Base-by-base conservation (phyloP, 371 early-diverging fungal genomes). In the Quaeritorhiza haematococci region DNA sequence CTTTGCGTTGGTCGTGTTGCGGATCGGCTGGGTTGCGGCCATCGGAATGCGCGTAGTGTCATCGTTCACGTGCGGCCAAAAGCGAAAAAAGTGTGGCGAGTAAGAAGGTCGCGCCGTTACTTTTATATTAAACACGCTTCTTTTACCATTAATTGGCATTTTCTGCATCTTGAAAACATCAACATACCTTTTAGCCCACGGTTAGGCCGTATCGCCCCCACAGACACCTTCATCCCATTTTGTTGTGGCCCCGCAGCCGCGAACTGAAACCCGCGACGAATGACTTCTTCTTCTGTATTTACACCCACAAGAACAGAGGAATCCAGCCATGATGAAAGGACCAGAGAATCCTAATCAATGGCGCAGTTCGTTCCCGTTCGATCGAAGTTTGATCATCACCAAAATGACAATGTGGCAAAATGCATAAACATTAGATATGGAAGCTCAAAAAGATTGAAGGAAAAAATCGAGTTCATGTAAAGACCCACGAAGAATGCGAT, bases 231-330 rank as follows among this genome's bases (percentile, higher is more conserved):
- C 45, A 74, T 55, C 3, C 80, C 80, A 6, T 57, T 56, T n/a
- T 41, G 50, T 3, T 59, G n/a, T n/a, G n/a, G n/a, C n/a, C n/a
- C n/a, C n/a, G n/a, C n/a, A n/a, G 15, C 61, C 13, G 49, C 23
- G 50, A 80, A 68, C 30, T 72, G 63, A 49, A 76, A 76, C 0
- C 79, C 81, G 26, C 74, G 56, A 26, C 74, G 63, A 6, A 80
- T 62, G 28, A 80, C 72, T 21, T 80, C 78, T 17, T 80, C 81
- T 53, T 80, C 81, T 13, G 75, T 68, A 62, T 76, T 78, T 26
- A 48, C 62, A 13, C 75, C 72, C n/a, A 51, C 46, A 3, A 80
- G 57, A 10, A 49, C 47, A 4, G 72, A 53, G 0, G 68, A 49
- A 54, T 78, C 77, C 13, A 78, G 49, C 75, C 75, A 80, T n/a